Evolutionary conservation across 139 green algal genomes (phyloP).

Genomic region (Desmodesmus armatus): DNA sequence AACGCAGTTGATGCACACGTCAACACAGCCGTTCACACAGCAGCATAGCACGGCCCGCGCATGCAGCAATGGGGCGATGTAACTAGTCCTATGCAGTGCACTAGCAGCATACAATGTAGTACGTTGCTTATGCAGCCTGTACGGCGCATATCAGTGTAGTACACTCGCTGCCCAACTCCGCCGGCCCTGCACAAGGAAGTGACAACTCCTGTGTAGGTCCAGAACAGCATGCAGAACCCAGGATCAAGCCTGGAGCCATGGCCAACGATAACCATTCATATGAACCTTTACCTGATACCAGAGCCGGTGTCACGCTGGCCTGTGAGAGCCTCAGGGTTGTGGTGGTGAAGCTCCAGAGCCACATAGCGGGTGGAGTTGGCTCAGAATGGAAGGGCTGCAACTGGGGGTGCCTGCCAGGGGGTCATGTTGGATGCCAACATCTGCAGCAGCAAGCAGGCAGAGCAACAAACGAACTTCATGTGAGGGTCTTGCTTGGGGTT

Average conservation of each 20-base stretch:
- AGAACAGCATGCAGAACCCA: too few relatives aligned
- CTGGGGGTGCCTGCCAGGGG: conserved; percentile 1
- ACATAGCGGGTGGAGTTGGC: neutral
- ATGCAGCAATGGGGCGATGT: too few relatives aligned
- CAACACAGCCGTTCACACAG: neutral
- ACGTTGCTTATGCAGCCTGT: too few relatives aligned
- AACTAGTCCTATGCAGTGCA: too few relatives aligned
- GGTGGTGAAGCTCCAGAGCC: conserved; percentile 48
- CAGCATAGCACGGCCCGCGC: too few relatives aligned
- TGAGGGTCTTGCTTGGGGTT: neutral
- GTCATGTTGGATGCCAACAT: neutral
- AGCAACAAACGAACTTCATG: neutral
- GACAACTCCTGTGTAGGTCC: too few relatives aligned
- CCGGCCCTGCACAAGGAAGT: too few relatives aligned
- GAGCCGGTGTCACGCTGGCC: conserved; percentile 29
- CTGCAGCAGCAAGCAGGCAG: neutral
- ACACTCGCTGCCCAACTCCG: too few relatives aligned
- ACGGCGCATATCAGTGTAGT: too few relatives aligned
- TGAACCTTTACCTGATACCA: conserved; percentile 30
- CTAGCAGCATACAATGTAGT: too few relatives aligned
- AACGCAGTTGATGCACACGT: neutral
- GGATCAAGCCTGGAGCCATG: too few relatives aligned
- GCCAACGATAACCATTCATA: neutral
- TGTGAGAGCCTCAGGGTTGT: conserved; percentile 37
- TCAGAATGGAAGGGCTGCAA: conserved; percentile 23